Evolutionary conservation across 1,284 basidiomycete genomes (phyloP).

Genomic region (Hemileia vastatrix): DNA sequence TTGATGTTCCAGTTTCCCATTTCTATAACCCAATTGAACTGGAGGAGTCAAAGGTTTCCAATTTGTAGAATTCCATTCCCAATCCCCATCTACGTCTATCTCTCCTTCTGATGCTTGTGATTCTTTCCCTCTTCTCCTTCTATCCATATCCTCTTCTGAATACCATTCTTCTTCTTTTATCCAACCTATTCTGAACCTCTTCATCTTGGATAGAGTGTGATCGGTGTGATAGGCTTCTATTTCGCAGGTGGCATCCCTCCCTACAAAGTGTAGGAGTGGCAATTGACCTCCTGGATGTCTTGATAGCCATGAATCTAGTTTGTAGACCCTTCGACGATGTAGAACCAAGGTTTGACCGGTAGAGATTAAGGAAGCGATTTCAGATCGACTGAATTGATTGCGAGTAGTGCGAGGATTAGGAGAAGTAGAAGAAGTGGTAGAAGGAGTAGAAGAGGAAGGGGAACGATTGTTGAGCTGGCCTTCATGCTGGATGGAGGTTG

Average conservation of each 20-base stretch:
- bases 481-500: too few relatives aligned
- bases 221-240: conserved; percentile 44
- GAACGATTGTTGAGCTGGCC: too few relatives aligned
- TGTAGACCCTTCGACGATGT: conserved; percentile 37
- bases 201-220: conserved; percentile 36
- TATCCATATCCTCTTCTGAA: neutral
- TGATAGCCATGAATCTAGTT: conserved; percentile 37
- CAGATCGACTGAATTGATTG: too few relatives aligned
- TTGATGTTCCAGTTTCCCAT: too few relatives aligned
- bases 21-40: too few relatives aligned
- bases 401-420: too few relatives aligned
- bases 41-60: too few relatives aligned
- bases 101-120: neutral
- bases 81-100: conserved; percentile 19
- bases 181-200: conserved; percentile 36
- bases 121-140: conserved; percentile 10
- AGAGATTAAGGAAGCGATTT: neutral
- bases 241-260: conserved; percentile 44
- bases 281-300: conserved; percentile 44
- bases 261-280: conserved; percentile 45
- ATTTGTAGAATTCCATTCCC: neutral
- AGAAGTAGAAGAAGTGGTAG: too few relatives aligned
- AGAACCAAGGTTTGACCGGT: conserved; percentile 33
- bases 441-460: too few relatives aligned
- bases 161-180: conserved; percentile 34